Evolutionary conservation across 208 protist genomes (phyloP).

Genomic region (Vickermania spadyakhi): DNA sequence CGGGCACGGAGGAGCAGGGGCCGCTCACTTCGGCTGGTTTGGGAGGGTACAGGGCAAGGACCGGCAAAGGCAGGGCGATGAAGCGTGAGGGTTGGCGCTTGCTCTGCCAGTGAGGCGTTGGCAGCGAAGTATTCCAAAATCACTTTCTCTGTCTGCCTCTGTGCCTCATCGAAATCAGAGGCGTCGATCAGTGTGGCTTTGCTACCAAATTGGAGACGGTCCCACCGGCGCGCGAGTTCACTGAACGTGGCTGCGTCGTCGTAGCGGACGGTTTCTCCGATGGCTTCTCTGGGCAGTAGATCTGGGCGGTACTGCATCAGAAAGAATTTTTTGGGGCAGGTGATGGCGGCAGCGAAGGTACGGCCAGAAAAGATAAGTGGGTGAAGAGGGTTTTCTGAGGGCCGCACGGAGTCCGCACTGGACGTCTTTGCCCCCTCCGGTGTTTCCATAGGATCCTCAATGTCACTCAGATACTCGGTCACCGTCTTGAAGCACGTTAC

Average conservation of each 20-base stretch:
- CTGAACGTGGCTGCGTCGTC: slow-evolving; percentile 85
- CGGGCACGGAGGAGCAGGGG: slow-evolving; percentile 44
- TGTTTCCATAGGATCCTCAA: not conserved
- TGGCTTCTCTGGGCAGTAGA: slow-evolving; percentile 45
- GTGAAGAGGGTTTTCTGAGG: not conserved
- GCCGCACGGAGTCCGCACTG: not conserved
- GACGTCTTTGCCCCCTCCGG: not conserved
- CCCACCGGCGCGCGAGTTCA: slow-evolving; percentile 79
- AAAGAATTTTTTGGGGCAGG: slow-evolving; percentile 82
- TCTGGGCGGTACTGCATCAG: slow-evolving; percentile 55
- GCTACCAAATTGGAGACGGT: slow-evolving; percentile 82
- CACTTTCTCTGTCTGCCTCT: slow-evolving; percentile 55
- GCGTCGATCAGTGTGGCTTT: slow-evolving; percentile 62
- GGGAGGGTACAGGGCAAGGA: slow-evolving; percentile 15
- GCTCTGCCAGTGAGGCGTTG: slow-evolving; percentile 50
- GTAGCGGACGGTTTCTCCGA: slow-evolving; percentile 64
- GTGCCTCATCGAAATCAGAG: slow-evolving; percentile 50
- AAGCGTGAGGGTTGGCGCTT: slow-evolving; percentile 77
- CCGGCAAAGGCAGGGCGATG: slow-evolving; percentile 74
- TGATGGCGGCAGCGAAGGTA: slow-evolving; percentile 58
- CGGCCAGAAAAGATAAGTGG: slow-evolving; percentile 36
- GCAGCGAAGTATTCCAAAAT: slow-evolving; percentile 77
- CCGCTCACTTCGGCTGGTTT: not conserved
- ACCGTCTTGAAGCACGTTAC: not conserved
- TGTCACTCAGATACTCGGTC: not conserved